These are phyloP conservation scores for Emmonsiellopsis sp. DNA, from an alignment of 2,329 filamentous ascomycete genomes.

Conservation along the genomic window DNA sequence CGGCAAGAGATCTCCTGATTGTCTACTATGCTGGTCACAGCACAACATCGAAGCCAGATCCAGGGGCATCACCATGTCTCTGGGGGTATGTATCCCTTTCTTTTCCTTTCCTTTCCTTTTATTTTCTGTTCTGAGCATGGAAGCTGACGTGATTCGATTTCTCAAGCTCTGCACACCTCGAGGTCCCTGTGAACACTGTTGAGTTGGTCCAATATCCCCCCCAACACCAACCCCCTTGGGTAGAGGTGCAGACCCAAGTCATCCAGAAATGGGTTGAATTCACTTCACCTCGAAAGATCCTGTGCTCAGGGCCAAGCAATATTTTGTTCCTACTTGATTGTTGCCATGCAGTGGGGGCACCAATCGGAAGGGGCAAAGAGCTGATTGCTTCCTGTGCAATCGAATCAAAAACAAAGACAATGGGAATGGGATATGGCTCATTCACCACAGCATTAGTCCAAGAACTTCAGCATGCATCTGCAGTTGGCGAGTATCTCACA, in stretches of 20 bases:
- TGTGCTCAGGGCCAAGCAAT: neutral
- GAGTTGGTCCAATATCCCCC: neutral
- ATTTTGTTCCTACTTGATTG: conserved; percentile 1
- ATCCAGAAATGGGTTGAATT: neutral
- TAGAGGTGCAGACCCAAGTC: too few relatives aligned
- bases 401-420: neutral
- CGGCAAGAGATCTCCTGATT: neutral
- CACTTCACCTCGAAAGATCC: neutral
- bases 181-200: neutral
- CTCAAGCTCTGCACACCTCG: neutral
- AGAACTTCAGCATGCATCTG: neutral
- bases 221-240: neutral
- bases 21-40: neutral
- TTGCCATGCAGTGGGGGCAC: neutral
- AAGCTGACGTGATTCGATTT: neutral
- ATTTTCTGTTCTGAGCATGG: neutral
- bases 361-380: neutral
- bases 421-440: neutral
- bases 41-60: neutral
- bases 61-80: neutral
- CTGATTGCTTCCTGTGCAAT: neutral
- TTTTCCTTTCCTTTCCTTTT: neutral
- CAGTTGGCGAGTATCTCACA: neutral
- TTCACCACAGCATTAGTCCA: neutral
- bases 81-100: neutral